Base-by-base conservation (phyloP, 352 stramenopile species). In the Aphanomyces invadans region DNA sequence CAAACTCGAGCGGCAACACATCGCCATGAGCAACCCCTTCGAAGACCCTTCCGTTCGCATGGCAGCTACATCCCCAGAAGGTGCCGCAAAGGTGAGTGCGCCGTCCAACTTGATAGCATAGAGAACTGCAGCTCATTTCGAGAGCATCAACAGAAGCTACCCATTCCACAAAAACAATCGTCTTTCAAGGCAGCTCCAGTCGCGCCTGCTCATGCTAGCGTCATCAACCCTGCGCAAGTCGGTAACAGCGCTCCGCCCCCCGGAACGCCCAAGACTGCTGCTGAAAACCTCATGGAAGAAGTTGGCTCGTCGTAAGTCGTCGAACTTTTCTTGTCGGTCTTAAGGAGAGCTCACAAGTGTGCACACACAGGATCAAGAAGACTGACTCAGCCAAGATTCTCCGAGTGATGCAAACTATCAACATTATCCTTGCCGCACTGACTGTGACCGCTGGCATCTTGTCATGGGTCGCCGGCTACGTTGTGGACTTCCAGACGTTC, bases 351-450 rank as follows among this genome's bases (percentile, higher is more conserved):
- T 36, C 21, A 52, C 21, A 46, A 52, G 15, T 57, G 21, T 68
- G 11, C 4, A 46, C 21, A 23, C 7, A 49, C 65, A 81, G 75
- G 26, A 94, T 94, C 74, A 91, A 91, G 70, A 73, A 83, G 49
- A 91, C 83, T 48, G 90, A 91, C 71, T 84, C 76, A 68, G 78
- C 84, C 57, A 91, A 81, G 53, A 92, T 94, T 61, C 62, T 94
- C 56, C 77, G 79, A 26, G 66, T 92, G 25, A 94, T 94, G 86
- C 80, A 85, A 32, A 75, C 76, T 9, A 61, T 89, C 11, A 94
- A 94, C 67, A 57, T 94, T 53, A 68, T 91, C 39, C 79, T 94
- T 46, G 86, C 81, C n/a, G 72, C 80, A 9, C 71, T 73, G 33
- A 94, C 86, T 36, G 81, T 94, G 36, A 68, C 74, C 12, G 83